phyloP scores from a whole-genome alignment of 192 early-diverging fungal genomes.

The Coemansia sp. region DNA sequence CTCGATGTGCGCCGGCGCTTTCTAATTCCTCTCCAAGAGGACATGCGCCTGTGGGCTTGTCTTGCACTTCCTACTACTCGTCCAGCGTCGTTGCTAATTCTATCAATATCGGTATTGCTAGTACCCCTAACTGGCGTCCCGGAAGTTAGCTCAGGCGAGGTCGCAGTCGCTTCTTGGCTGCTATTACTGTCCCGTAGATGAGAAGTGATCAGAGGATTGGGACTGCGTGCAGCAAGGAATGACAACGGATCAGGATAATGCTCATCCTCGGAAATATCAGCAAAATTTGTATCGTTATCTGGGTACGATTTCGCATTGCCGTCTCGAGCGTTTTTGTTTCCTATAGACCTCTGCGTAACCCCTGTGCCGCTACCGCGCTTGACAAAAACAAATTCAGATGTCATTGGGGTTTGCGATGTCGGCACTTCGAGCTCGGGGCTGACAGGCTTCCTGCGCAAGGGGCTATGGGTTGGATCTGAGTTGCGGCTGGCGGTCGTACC shows the following conservation, averaged over 20 bases:
- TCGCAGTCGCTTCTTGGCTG: background rate
- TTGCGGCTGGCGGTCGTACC: too few relatives aligned
- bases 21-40: conserved; percentile 20
- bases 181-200: background rate
- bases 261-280: conserved; percentile 2
- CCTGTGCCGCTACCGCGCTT: background rate
- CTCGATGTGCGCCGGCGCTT: conserved; percentile 41
- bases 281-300: background rate
- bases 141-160: background rate
- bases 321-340: background rate
- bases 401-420: background rate
- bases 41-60: background rate
- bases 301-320: background rate
- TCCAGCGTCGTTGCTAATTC: background rate
- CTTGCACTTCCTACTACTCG: background rate
- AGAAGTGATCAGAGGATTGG: conserved; percentile 1
- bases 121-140: background rate
- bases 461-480: background rate
- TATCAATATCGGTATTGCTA: background rate
- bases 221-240: conserved; percentile 9
- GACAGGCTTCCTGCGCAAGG: background rate
- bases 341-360: background rate
- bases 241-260: conserved; percentile 20
- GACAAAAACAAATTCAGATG: conserved; percentile 3
- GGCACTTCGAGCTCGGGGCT: conserved; percentile 38